A percentile compares a stretch with the other conserved stretches of the same genome.
Evolutionary conservation across 2,329 filamentous ascomycete species (phyloP).

Genomic region (Ascochyta koolunga): DNA sequence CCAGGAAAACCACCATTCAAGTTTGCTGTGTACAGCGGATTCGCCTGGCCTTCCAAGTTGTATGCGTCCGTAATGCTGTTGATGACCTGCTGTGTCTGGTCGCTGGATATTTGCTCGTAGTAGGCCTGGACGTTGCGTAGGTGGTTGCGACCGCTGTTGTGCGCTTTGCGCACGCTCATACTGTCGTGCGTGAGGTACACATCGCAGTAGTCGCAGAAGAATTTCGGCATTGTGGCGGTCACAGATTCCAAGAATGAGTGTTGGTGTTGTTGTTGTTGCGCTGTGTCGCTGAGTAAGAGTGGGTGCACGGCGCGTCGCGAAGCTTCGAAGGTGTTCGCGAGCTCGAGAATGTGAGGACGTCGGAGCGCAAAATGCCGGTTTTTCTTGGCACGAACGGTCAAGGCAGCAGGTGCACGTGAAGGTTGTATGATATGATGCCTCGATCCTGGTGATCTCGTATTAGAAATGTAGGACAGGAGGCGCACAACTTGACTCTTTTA

Average conservation of each 20-base stretch:
- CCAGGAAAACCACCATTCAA: constrained; percentile 57
- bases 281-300: background rate
- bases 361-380: constrained; percentile 22
- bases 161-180: constrained; percentile 98
- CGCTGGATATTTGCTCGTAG: constrained; percentile 98
- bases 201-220: constrained; percentile 90
- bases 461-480: no score
- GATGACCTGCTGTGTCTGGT: constrained; percentile 98
- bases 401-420: constrained; percentile 2
- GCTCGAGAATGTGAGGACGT: constrained; percentile 26
- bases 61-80: constrained; percentile 97
- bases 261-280: background rate
- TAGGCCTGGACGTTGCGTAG: constrained; percentile 97
- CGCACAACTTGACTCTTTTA: no score
- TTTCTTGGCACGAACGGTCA: constrained; percentile 17
- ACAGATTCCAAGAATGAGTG: background rate
- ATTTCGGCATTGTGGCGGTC: constrained; percentile 30
- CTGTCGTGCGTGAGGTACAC: constrained; percentile 99
- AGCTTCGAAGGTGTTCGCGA: constrained; percentile 19
- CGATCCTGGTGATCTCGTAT: no score
- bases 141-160: constrained; percentile 96
- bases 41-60: constrained; percentile 89
- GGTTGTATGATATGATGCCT: background rate
- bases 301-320: constrained; percentile 24
- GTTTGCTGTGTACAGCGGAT: constrained; percentile 72